Percentiles rank a stretch among this genome's conserved stretches.
These are phyloP conservation scores for Cyclospora cayetanensis DNA, from an alignment of 169 alveolate species.

Conservation along the genomic window DNA sequence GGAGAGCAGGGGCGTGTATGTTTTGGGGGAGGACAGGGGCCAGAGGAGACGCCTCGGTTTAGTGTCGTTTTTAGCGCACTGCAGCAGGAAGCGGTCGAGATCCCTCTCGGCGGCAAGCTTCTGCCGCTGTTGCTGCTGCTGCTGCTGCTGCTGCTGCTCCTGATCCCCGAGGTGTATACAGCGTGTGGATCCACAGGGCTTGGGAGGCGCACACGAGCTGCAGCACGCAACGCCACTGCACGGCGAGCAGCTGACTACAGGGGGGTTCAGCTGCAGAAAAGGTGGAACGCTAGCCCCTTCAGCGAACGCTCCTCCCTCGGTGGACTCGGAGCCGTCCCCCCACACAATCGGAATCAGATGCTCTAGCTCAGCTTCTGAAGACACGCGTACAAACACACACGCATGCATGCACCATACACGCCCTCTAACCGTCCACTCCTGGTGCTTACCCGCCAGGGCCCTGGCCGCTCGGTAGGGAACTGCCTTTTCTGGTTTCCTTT, in stretches of 20 bases:
- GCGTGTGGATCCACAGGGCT: neutral
- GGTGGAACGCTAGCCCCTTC: neutral
- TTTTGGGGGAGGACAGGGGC: too few species aligned
- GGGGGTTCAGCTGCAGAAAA: neutral
- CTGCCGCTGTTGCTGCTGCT: neutral
- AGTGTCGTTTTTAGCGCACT: too few species aligned
- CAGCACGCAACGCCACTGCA: neutral
- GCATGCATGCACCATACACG: too few species aligned
- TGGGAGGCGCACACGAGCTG: neutral
- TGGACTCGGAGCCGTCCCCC: neutral
- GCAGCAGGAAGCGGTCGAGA: neutral
- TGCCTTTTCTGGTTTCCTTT: too few species aligned
- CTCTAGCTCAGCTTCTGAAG: conserved; percentile 2
- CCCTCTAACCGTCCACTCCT: too few species aligned
- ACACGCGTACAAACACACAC: too few species aligned
- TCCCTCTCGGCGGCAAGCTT: neutral
- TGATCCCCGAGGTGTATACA: neutral
- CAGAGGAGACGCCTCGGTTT: too few species aligned
- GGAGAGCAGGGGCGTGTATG: too few species aligned
- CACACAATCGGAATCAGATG: neutral
- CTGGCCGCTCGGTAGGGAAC: too few species aligned
- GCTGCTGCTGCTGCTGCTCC: conserved; percentile 8
- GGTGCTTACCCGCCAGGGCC: too few species aligned
- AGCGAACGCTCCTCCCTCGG: neutral
- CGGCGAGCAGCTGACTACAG: neutral